phyloP scores from a whole-genome alignment of 495 filamentous ascomycete genomes.

The Ascobolus immersus region DNA sequence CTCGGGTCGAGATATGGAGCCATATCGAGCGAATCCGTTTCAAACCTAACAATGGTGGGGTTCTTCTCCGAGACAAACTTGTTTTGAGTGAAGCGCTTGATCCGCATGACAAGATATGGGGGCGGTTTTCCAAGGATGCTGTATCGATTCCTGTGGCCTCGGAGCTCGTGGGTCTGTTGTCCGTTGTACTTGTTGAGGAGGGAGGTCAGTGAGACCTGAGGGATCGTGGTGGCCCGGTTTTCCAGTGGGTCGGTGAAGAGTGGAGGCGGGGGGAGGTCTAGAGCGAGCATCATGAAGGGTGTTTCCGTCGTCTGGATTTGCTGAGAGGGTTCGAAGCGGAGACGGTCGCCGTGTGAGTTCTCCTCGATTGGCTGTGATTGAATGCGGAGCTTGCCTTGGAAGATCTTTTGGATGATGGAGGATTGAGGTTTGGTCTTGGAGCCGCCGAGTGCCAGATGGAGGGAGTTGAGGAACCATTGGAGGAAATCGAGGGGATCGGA shows the following conservation, averaged over 20 bases:
- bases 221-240: slow-evolving; percentile 89
- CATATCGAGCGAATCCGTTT: slow-evolving; percentile 58
- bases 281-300: slow-evolving; percentile 68
- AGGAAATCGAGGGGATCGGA: slow-evolving; percentile 92
- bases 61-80: slow-evolving; percentile 91
- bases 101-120: slow-evolving; percentile 76
- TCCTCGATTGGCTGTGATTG: slow-evolving; percentile 85
- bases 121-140: slow-evolving; percentile 78
- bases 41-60: slow-evolving; percentile 93
- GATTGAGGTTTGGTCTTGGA: slow-evolving; percentile 59
- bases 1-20: slow-evolving; percentile 66
- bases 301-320: slow-evolving; percentile 47
- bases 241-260: slow-evolving; percentile 87
- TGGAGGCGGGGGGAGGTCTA: slow-evolving; percentile 77
- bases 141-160: slow-evolving; percentile 64
- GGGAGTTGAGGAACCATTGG: slow-evolving; percentile 88
- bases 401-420: slow-evolving; percentile 67
- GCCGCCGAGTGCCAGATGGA: slow-evolving; percentile 77
- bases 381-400: slow-evolving; percentile 75
- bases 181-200: slow-evolving; percentile 92
- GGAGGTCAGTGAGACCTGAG: slow-evolving; percentile 70
- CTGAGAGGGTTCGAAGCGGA: slow-evolving; percentile 82
- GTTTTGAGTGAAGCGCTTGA: slow-evolving; percentile 91
- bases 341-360: slow-evolving; percentile 51
- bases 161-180: slow-evolving; percentile 58